phyloP scores from a whole-genome alignment of 768 basidiomycete species.

The Russula compacta region DNA sequence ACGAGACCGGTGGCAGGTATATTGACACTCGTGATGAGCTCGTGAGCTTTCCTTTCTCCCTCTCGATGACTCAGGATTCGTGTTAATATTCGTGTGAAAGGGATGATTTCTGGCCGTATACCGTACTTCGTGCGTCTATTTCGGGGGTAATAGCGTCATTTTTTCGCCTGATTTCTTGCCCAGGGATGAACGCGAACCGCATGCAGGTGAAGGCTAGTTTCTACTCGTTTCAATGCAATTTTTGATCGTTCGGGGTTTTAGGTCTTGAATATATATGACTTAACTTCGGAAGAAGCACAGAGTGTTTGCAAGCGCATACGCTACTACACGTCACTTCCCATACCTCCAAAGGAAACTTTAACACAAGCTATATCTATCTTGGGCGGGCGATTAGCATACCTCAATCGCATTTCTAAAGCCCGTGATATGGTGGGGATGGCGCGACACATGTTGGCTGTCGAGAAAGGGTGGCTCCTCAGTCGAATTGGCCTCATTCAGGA shows the following conservation, averaged over 20 bases:
- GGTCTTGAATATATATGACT: slow-evolving; percentile 67
- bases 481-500: slow-evolving; percentile 76
- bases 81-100: slow-evolving; percentile 28
- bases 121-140: slow-evolving; percentile 44
- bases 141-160: not conserved
- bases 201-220: slow-evolving; percentile 47
- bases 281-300: slow-evolving; percentile 48
- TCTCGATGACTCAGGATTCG: not conserved
- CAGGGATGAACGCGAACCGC: slow-evolving; percentile 61
- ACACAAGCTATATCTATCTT: slow-evolving; percentile 48
- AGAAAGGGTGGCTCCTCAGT: slow-evolving; percentile 73
- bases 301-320: slow-evolving; percentile 50
- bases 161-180: slow-evolving; percentile 15
- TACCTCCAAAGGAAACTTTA: slow-evolving; percentile 31
- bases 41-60: slow-evolving; percentile 34
- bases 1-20: slow-evolving; percentile 40
- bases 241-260: slow-evolving; percentile 22
- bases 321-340: slow-evolving; percentile 28
- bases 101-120: slow-evolving; percentile 81
- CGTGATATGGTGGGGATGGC: slow-evolving; percentile 57
- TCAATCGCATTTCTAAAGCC: slow-evolving; percentile 56
- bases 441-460: slow-evolving; percentile 53
- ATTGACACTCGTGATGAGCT: slow-evolving; percentile 69
- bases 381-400: slow-evolving; percentile 73
- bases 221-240: not conserved